Conservation (phyloP, 2,329 filamentous ascomycete genomes). For the Exophiala calicioides region DNA sequence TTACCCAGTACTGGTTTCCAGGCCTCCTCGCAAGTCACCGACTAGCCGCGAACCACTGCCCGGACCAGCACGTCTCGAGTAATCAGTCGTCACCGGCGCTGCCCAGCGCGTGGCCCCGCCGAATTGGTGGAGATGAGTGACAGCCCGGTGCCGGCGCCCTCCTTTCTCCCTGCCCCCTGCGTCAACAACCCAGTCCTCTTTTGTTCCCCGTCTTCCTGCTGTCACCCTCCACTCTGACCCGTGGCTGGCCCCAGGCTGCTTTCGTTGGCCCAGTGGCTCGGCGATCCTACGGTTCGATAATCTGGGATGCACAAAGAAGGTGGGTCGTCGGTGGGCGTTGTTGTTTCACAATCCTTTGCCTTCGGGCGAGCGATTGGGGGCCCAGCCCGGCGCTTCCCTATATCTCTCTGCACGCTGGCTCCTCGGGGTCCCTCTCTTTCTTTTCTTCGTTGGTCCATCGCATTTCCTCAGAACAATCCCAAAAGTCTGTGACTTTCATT, state of each 20-base stretch:
- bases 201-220: conserved; percentile 8
- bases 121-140: neutral
- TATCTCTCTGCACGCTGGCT: conserved; percentile 9
- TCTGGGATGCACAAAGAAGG: conserved; percentile 19
- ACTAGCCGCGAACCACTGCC: no score
- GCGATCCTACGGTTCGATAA: conserved; percentile 25
- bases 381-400: conserved; percentile 7
- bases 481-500: conserved; percentile 31
- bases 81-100: no score
- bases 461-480: conserved; percentile 15
- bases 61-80: no score
- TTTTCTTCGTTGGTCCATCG: conserved; percentile 16
- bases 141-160: neutral
- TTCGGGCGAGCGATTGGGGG: conserved; percentile 4
- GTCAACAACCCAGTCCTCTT: conserved; percentile 15
- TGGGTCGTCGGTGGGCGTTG: conserved; percentile 11
- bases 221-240: conserved; percentile 2
- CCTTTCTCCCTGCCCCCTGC: conserved; percentile 19
- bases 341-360: conserved; percentile 22
- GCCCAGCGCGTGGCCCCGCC: no score
- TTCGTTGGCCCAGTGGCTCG: conserved; percentile 6
- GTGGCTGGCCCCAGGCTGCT: conserved; percentile 8
- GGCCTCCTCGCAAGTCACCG: no score
- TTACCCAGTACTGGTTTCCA: no score
- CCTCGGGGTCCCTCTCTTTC: conserved; percentile 8